Conservation (phyloP, 163 green algal genomes). For the Prototheca wickerhamii region DNA sequence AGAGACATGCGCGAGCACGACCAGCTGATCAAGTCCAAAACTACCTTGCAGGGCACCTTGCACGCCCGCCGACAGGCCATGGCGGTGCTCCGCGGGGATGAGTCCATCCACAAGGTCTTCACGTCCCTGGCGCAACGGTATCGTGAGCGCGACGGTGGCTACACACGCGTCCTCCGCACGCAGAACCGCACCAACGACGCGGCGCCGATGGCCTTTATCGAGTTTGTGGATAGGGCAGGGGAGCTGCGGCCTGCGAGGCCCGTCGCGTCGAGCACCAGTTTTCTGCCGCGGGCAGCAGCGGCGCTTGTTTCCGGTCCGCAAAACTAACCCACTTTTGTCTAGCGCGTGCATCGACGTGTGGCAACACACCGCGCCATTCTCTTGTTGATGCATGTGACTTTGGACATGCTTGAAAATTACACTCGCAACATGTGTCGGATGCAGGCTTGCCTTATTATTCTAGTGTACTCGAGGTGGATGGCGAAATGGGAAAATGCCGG, state of each 20-base stretch:
- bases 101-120: slow-evolving; percentile 74
- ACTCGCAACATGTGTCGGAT: no score
- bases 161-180: slow-evolving; percentile 70
- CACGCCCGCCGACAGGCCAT: slow-evolving; percentile 40
- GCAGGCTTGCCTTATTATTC: no score
- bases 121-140: slow-evolving; percentile 68
- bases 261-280: neutral
- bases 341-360: no score
- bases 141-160: slow-evolving; percentile 64
- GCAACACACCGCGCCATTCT: no score
- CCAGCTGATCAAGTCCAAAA: neutral
- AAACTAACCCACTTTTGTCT: neutral
- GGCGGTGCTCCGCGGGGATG: slow-evolving; percentile 52
- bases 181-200: slow-evolving; percentile 55
- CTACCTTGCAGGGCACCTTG: slow-evolving; percentile 42
- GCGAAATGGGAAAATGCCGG: no score
- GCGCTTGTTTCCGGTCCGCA: neutral
- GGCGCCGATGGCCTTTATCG: slow-evolving; percentile 79
- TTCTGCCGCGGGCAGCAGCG: slow-evolving; percentile 8
- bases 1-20: neutral
- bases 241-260: slow-evolving; percentile 57
- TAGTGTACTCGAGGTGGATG: no score
- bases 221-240: slow-evolving; percentile 65
- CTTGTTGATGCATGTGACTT: no score
- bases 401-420: no score